Evolutionary conservation across 306 rosid species (phyloP), one percentile per base, ranked within the genome.

Genomic region (Clitoria ternatea): DNA sequence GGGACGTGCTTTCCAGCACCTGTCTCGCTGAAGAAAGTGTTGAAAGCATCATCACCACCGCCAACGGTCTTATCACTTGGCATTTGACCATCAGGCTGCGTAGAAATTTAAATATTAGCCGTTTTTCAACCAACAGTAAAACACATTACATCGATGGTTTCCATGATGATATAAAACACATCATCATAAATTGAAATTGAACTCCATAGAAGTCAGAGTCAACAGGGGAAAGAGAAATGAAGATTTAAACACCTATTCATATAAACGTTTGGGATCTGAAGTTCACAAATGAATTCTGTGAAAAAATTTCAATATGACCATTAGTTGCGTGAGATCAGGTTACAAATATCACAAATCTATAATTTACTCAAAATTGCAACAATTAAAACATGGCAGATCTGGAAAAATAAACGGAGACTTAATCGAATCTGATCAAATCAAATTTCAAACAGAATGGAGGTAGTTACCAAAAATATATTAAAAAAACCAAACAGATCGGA

Each of bases 1-100:
- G 96, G 96, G 0, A 89, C 96, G 2, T 89, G 96, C 89, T 89
- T 89, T 69, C 96, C 96, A 1, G 94, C 96, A 75, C 97, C 96
- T 2, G 97, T 92, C 79, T 92, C 97, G 2, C 97, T 92, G 83
- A 89, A 89, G 81, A 89, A 89, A 48, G 96, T 89, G 94, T 90
- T 90, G 87, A 90, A 90, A 26, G 96, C 97, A 76, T 92, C 97
- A 2, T 92, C 94, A 33, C 96, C 96, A 13, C 94, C 94, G 0
- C 94, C 96, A 32, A 85, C 77, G 0, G 97, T 92, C 72, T 82
- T 87, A 83, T 92, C 97, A 77, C 96, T 32, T 0, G 97, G 96
- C 96, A 89, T 92, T 82, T 89, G 96, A 7, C 97, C 97, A 89
- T 92, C 97, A 69, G 93, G 96, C 96, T 90, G 70, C 52, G 29